Base-by-base conservation (phyloP, 805 yeast genomes). In the Lachancea sp. region DNA sequence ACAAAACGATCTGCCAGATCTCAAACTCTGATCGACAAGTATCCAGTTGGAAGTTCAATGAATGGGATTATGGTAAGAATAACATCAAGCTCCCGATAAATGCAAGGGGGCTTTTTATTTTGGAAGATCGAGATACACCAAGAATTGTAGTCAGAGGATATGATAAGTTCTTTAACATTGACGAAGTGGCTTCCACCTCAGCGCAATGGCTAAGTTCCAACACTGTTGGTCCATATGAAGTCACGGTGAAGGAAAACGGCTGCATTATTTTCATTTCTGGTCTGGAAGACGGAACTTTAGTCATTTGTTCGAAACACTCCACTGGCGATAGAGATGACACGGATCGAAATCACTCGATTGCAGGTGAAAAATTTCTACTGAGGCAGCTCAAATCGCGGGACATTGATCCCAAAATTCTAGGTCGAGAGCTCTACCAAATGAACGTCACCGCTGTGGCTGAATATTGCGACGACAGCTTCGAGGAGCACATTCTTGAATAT, bases 251-350 rank as follows among this genome's bases (percentile, higher is more conserved):
- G 60, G 95, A 95, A 46, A 93, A 93, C 59, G 99, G 99, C 0
- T 93, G 97, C 57, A 89, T 93, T 43, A 80, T 86, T 1, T 79
- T 93, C 48, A 73, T 93, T 12, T 73, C 95, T 1, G 97, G 91
- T 0, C 64, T 87, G 15, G 73, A 68, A 17, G 82, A 83, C 54
- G 96, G 95, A 0, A 75, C 84, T 0, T 64, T 93, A 13, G 72
- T 91, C 2, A 96, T 90, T 0, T 88, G 97, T 53, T 86, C 96
- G 3, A 93, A 93, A 57, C 93, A 91, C 62, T 81, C 95, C 0
- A 83, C 95, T 1, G 98, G 97, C 0, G 69, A 70, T 0, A 60
- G 81, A 38, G 72, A 68, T 8, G 85, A 76, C 42, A 60, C 68
- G 4, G 64, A 62, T 6, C 72, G 75, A 48, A 84, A 82, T 57